phyloP scores from a whole-genome alignment of 257 asterid species.

The Solanum peruvianum region DNA sequence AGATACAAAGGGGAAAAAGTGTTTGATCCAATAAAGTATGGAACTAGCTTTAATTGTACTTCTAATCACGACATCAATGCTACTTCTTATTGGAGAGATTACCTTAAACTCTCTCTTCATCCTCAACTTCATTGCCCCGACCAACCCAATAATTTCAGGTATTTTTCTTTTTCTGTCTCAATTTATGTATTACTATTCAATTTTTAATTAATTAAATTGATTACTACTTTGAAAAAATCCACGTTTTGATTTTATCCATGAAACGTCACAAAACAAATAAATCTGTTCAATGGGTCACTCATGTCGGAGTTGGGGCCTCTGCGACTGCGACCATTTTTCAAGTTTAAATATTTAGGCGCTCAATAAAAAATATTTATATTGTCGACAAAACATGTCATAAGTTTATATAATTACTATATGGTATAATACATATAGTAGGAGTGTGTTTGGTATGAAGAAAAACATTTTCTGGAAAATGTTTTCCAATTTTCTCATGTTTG shows the following conservation, averaged over 20 bases:
- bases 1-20: slow-evolving; percentile 35
- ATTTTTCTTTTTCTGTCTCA: background rate
- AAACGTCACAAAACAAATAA: background rate
- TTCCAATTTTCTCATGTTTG: no score
- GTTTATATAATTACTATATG: no score
- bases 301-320: background rate
- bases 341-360: background rate
- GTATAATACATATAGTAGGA: no score
- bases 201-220: no score
- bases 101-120: slow-evolving; percentile 58
- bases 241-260: background rate
- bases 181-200: fast-evolving
- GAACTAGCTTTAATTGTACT: slow-evolving; percentile 59
- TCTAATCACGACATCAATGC: slow-evolving; percentile 17
- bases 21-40: slow-evolving; percentile 55
- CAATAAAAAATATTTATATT: background rate
- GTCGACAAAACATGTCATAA: no score
- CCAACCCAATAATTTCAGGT: slow-evolving; percentile 55
- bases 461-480: no score
- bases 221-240: background rate
- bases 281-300: background rate
- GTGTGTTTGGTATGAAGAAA: no score
- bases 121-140: slow-evolving; percentile 50
- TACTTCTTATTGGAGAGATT: slow-evolving; percentile 62
- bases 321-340: background rate